Conservation (phyloP, 257 asterid species). For the Rhazya stricta region DNA sequence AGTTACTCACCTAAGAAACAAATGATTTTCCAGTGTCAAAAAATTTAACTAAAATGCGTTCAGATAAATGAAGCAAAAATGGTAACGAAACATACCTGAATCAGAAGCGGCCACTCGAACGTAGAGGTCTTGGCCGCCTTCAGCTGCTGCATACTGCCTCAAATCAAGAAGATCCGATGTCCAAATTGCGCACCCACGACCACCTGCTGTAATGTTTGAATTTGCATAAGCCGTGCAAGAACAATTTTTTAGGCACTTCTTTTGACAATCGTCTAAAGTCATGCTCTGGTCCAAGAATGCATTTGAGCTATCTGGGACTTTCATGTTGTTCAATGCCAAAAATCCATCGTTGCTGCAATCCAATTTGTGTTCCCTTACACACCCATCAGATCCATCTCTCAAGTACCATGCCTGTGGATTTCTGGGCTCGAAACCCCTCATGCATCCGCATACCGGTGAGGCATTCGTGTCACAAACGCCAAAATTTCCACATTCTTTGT, state of each 20-base stretch:
- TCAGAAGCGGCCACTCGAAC: constrained; percentile 59
- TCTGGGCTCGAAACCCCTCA: constrained; percentile 55
- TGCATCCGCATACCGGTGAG: constrained; percentile 72
- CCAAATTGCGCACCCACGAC: constrained; percentile 81
- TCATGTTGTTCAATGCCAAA: constrained; percentile 38
- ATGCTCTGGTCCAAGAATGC: constrained; percentile 43
- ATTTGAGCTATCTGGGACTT: constrained; percentile 64
- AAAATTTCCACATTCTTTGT: constrained; percentile 58
- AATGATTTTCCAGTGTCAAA: too few relatives aligned
- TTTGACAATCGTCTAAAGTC: constrained; percentile 41
- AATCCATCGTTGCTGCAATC: constrained; percentile 56
- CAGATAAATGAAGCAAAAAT: background rate
- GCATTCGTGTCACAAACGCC: constrained; percentile 69
- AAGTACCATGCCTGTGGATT: constrained; percentile 61
- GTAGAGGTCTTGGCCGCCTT: constrained; percentile 74
- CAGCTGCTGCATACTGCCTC: constrained; percentile 71
- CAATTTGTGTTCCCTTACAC: constrained; percentile 38
- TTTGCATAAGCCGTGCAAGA: constrained; percentile 60
- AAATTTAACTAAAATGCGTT: background rate
- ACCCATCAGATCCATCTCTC: constrained; percentile 81
- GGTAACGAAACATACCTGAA: constrained; percentile 43
- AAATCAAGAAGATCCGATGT: constrained; percentile 55
- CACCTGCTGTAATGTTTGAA: constrained; percentile 44
- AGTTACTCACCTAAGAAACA: too few relatives aligned
- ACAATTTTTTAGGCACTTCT: constrained; percentile 57